Conservation (phyloP, 1,284 basidiomycete genomes). For the Melanopsichium pennsylvanicum region DNA sequence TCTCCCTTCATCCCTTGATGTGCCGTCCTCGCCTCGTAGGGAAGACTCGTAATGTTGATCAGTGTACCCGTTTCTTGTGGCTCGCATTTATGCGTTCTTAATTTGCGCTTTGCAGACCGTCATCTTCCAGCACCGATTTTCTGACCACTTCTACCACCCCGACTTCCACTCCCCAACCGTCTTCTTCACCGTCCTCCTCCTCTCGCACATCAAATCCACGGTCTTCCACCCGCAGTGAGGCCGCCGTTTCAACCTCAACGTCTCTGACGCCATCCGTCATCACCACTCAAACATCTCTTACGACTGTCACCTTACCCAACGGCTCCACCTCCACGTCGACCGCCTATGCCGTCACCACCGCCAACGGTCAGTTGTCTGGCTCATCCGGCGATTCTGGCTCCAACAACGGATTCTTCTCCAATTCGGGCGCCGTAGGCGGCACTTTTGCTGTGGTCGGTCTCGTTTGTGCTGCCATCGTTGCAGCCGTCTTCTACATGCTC, state of each 20-base stretch:
- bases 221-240: constrained; percentile 5
- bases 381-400: constrained; percentile 19
- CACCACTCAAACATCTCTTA: constrained; percentile 39
- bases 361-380: constrained; percentile 36
- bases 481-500: constrained; percentile 56
- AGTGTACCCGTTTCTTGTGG: too few relatives aligned
- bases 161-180: too few relatives aligned
- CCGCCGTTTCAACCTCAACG: constrained; percentile 26
- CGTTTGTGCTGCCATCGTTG: constrained; percentile 51
- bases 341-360: constrained; percentile 40
- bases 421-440: constrained; percentile 63
- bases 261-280: constrained; percentile 23
- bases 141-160: constrained; percentile 35
- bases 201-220: neutral
- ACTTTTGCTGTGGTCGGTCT: constrained; percentile 64
- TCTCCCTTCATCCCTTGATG: neutral
- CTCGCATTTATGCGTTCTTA: too few relatives aligned
- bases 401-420: constrained; percentile 57
- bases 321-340: constrained; percentile 46
- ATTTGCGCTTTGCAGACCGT: constrained; percentile 13
- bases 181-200: constrained; percentile 6
- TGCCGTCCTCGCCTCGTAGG: constrained; percentile 6
- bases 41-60: constrained; percentile 27
- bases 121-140: constrained; percentile 29
- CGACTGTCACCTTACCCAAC: constrained; percentile 41